Percentiles rank a stretch among this genome's conserved stretches.
Evolutionary conservation across 2,329 filamentous ascomycete genomes (phyloP).

Genomic region (Septoria linicola): DNA sequence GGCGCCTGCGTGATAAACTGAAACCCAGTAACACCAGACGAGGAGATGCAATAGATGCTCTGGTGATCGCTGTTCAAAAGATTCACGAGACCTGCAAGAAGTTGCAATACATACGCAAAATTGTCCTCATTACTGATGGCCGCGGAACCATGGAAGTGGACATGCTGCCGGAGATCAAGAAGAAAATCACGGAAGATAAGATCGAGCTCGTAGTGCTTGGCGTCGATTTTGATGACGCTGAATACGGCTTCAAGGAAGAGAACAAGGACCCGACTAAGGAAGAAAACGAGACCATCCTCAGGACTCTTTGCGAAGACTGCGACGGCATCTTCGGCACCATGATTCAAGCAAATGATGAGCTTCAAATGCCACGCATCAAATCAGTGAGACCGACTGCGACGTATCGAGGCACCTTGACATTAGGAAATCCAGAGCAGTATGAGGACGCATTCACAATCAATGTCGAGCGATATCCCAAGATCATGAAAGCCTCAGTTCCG

Average conservation of each 20-base stretch:
- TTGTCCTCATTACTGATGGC: slow-evolving; percentile 84
- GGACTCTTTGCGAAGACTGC: slow-evolving; percentile 64
- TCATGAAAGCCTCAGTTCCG: slow-evolving; percentile 70
- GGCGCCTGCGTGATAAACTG: slow-evolving; percentile 62
- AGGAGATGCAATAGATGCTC: slow-evolving; percentile 82
- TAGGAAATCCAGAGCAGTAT: slow-evolving; percentile 74
- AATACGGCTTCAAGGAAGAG: slow-evolving; percentile 90
- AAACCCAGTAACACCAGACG: slow-evolving; percentile 64
- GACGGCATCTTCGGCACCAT: slow-evolving; percentile 78
- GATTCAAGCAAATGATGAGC: slow-evolving; percentile 76
- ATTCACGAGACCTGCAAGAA: slow-evolving; percentile 77
- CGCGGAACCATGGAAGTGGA: slow-evolving; percentile 70
- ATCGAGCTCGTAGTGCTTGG: slow-evolving; percentile 82
- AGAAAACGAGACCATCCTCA: slow-evolving; percentile 71
- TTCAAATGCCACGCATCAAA: slow-evolving; percentile 76
- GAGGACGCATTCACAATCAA: slow-evolving; percentile 76
- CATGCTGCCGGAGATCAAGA: slow-evolving; percentile 66
- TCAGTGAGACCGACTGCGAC: slow-evolving; percentile 70
- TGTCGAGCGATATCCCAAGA: slow-evolving; percentile 87
- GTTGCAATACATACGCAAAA: slow-evolving; percentile 75
- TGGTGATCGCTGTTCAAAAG: slow-evolving; percentile 84
- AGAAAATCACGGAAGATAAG: slow-evolving; percentile 70
- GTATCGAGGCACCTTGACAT: slow-evolving; percentile 74
- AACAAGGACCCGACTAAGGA: slow-evolving; percentile 70
- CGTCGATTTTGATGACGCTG: slow-evolving; percentile 87